Base-by-base conservation (phyloP, 768 basidiomycete species). In the Panus rudis region DNA sequence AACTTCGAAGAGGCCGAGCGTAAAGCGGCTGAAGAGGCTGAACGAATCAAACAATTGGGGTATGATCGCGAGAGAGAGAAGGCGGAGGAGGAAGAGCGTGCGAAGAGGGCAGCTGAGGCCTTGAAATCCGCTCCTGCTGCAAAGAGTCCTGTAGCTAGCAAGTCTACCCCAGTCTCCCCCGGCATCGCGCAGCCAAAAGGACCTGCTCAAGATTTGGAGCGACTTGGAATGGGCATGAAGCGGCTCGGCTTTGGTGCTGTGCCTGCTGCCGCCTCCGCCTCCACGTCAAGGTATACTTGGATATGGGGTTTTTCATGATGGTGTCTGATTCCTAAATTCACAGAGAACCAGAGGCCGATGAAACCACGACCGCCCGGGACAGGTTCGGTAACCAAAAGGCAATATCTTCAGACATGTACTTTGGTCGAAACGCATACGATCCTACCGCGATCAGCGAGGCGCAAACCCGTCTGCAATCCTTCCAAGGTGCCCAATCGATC, bases 331-430 rank as follows among this genome's bases (percentile, higher is more conserved):
- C 60, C 4, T 35, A 20, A 24, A n/a, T 8, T 41, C 27, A 13
- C 16, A 33, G 16, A 25, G 40, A 39, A 25, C 25, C 23, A 25
- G 60, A 37, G 4, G 83, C 81, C 39, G 79, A 87, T 41, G 67
- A 80, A 21, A 79, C 81, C 0, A 92, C 79, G 4, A 78, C 76
- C 14, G 94, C 96, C 1, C 79, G 92, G 45, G 85, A 93, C 6
- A 90, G 88, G 54, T 99, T 98, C 61, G 89, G 91, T 2, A 62
- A 57, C 46, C 96, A 98, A 61, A 99, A 97, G 60, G 92, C 78
- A 42, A 99, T 99, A 61, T 97, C 93, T 4, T 94, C 92, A 3
- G 96, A 98, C 58, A 92, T 92, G 88, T 97, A 84, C 70, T 98
- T 98, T 60, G 91, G 84, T 19, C 78, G 94, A 31, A 85, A 86